Percentiles rank a stretch among this genome's conserved stretches.
phyloP scores from a whole-genome alignment of 345 rosid species.

The Erodium maritimum region DNA sequence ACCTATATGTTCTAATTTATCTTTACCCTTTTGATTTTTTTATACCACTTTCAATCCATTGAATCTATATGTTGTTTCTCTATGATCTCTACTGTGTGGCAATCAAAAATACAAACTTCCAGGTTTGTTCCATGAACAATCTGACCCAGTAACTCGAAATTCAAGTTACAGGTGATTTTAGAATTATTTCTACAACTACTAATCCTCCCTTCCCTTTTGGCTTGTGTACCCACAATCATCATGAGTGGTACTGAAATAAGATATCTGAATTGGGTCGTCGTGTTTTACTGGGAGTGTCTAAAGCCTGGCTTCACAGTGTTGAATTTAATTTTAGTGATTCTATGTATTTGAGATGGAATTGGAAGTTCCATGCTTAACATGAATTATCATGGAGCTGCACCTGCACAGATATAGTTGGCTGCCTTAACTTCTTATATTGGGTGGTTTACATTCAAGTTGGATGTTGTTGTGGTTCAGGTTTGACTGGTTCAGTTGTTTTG shows the following conservation, averaged over 20 bases:
- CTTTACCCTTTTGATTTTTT: background rate
- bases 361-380: background rate
- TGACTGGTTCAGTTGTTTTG: constrained; percentile 59
- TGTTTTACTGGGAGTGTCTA: no score
- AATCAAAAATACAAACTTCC: background rate
- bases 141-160: background rate
- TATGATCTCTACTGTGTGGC: background rate
- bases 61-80: background rate
- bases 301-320: no score
- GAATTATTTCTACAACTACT: no score
- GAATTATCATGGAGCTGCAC: background rate
- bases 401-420: background rate
- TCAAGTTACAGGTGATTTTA: no score
- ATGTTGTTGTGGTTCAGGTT: constrained; percentile 31
- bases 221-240: no score
- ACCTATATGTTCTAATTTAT: no score
- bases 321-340: background rate
- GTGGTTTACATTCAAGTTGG: background rate
- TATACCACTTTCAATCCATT: no score
- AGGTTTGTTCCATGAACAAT: no score
- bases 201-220: no score
- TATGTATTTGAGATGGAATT: background rate
- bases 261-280: no score
- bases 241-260: no score
- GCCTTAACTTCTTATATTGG: background rate